Base-by-base conservation (phyloP, 768 basidiomycete genomes). In the Tephrocybe sp. region DNA sequence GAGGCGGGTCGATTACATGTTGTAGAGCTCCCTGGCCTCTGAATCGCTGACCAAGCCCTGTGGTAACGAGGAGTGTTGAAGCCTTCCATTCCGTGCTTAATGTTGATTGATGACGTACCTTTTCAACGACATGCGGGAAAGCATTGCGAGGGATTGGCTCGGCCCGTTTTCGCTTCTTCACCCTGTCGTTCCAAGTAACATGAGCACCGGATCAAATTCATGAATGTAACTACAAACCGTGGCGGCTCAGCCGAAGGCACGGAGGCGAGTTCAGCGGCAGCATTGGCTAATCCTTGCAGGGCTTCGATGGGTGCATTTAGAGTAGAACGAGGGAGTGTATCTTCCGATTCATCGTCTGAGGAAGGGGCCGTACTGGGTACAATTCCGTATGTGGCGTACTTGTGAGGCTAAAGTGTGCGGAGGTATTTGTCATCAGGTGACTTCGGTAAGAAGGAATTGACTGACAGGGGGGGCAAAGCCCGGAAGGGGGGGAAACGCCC, bases 221-320 rank as follows among this genome's bases (percentile, higher is more conserved):
- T 15, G 28, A n/a, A 34, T 20, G 44, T 50, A 34, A n/a, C 45
- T 48, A 61, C 62, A 44, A 65, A 85, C 88, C 84, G 81, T 18
- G 85, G 79, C 14, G 84, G 65, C 38, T 81, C 75, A 10, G 79
- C 63, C 34, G 89, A 88, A 7, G 90, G 83, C 3, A 80, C 89
- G 10, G 90, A 87, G 0, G 92, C 90, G 6, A 94, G 91, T 68
- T 96, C 94, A 23, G 92, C 94, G 5, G 95, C 95, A 1, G 94
- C 95, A 65, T 97, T 94, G 24, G 95, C 95, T 45, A 97, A 75
- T 2, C 93, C 92, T 65, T 97, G 93, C 30, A 98, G 74, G 11
- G 95, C 95, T 64, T 97, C 93, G 49, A 96, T 95, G 1, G 95
- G 95, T 1, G 94, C 93, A 55, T 90, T 93, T 55, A 97, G 73